Base-by-base conservation (phyloP, 768 basidiomycete species). In the Coprinopsis strossmayeri region DNA sequence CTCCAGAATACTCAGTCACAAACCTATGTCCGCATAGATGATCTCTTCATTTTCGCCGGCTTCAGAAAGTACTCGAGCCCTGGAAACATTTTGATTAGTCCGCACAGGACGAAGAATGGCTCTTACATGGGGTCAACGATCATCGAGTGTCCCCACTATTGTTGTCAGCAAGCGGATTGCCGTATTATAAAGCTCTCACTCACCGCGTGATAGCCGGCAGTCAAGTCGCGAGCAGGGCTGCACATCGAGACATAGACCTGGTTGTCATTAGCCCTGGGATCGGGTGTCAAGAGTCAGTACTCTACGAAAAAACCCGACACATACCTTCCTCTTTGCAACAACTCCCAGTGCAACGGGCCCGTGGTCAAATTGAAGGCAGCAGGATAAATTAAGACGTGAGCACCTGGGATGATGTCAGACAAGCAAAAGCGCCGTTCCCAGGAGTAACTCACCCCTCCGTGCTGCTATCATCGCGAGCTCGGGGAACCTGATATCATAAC, bases 201-300 rank as follows among this genome's bases (percentile, higher is more conserved):
- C 55, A 91, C 88, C 49, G 95, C 92, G 60, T 96, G 91, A 64
- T 98, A 98, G 13, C 75, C 75, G 17, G 91, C 87, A 9, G 68
- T 79, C 55, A 85, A 59, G 55, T 95, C 85, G 20, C 94, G 78
- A 2, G 96, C 95, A 25, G 94, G 93, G 49, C 92, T 96, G 61
- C 92, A 95, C 91, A 94, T 95, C 1, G 88, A 77, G 53, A 97
- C 80, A 68, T 79, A 99, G n/a, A 98, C 79, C 66, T 98, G 94
- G 59, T 98, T 97, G 62, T 99, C 96, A 20, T 93, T 79, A 4
- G 96, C 96, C 49, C 94, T 93, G 57, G 18, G 54, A n/a, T 46
- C 9, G 45, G 11, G 45, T 44, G 45, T 7, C 30, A 32, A 32
- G 24, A 41, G 26, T 23, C n/a, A 48, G 32, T 30, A 12, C 20